phyloP scores from a whole-genome alignment of 176 grass and related monocot genomes.

The Puya raimondii region DNA sequence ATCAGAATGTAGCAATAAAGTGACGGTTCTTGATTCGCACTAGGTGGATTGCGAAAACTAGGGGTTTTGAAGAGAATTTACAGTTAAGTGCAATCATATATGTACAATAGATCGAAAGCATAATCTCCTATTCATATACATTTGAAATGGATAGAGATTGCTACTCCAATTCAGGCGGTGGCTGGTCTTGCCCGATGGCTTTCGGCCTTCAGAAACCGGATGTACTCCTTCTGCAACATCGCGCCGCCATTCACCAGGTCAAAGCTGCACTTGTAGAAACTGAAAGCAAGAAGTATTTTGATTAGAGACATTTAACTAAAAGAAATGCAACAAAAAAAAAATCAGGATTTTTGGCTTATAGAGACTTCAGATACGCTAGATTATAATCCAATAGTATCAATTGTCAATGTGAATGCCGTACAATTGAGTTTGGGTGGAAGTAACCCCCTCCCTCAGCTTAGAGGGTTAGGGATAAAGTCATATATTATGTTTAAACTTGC shows the following conservation, averaged over 20 bases:
- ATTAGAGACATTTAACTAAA: not conserved
- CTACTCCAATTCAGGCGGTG: not conserved
- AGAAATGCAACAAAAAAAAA: not conserved
- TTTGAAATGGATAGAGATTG: not conserved
- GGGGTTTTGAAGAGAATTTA: not conserved
- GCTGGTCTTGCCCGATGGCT: not conserved
- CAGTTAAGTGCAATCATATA: not conserved
- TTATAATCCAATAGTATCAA: too few relatives aligned
- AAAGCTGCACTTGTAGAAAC: constrained; percentile 82
- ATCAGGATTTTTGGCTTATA: not conserved
- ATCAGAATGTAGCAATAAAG: too few relatives aligned
- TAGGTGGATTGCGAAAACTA: not conserved
- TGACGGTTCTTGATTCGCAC: too few relatives aligned
- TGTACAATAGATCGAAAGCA: not conserved
- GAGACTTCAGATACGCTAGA: too few relatives aligned
- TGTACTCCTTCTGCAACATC: constrained; percentile 70
- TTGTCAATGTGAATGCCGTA: too few relatives aligned
- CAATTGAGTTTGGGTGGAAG: too few relatives aligned
- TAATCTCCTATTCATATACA: constrained; percentile 1
- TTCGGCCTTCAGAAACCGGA: constrained; percentile 45
- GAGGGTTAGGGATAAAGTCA: too few relatives aligned
- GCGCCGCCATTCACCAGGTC: constrained; percentile 74
- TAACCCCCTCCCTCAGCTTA: too few relatives aligned
- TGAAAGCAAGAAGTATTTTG: constrained; percentile 16
- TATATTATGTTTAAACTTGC: too few relatives aligned